These are phyloP conservation scores for Phytophthora podocarpi DNA, from an alignment of 352 stramenopile species.

Conservation along the genomic window DNA sequence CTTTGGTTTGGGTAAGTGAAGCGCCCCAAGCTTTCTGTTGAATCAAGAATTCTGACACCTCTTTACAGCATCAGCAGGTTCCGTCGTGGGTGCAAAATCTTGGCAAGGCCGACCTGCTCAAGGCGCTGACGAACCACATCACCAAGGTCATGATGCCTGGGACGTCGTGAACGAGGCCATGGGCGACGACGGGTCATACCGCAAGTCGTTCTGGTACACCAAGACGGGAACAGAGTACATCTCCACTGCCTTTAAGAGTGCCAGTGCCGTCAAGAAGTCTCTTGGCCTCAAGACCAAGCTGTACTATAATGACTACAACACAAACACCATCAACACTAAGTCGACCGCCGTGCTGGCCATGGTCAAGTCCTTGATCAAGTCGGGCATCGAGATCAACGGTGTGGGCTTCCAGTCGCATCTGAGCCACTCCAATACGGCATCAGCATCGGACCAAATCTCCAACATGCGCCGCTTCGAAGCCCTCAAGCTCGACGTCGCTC, in stretches of 20 bases:
- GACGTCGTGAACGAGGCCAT: conserved; percentile 36
- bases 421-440: conserved; percentile 26
- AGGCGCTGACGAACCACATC: conserved; percentile 39
- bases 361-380: conserved; percentile 14
- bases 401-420: conserved; percentile 36
- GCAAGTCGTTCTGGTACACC: conserved; percentile 43
- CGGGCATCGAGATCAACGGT: conserved; percentile 30
- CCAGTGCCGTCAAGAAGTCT: conserved; percentile 41
- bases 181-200: conserved; percentile 34
- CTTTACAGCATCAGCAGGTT: conserved; percentile 36
- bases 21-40: neutral
- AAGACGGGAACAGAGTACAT: conserved; percentile 46
- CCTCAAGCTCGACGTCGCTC: conserved; percentile 26
- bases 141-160: conserved; percentile 39
- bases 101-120: conserved; percentile 32
- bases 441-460: conserved; percentile 19
- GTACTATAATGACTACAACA: conserved; percentile 39
- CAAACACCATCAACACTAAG: conserved; percentile 37
- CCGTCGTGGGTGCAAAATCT: conserved; percentile 37
- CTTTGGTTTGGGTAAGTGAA: conserved; percentile 34
- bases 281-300: conserved; percentile 22
- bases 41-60: too few relatives aligned
- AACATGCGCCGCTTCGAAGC: conserved; percentile 27
- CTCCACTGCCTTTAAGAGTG: conserved; percentile 29
- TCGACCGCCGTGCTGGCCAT: conserved; percentile 34